Percentiles rank a stretch among this genome's conserved stretches.
Conservation (phyloP, 1,139 yeast genomes). For the Kluyveromyces sp. region DNA sequence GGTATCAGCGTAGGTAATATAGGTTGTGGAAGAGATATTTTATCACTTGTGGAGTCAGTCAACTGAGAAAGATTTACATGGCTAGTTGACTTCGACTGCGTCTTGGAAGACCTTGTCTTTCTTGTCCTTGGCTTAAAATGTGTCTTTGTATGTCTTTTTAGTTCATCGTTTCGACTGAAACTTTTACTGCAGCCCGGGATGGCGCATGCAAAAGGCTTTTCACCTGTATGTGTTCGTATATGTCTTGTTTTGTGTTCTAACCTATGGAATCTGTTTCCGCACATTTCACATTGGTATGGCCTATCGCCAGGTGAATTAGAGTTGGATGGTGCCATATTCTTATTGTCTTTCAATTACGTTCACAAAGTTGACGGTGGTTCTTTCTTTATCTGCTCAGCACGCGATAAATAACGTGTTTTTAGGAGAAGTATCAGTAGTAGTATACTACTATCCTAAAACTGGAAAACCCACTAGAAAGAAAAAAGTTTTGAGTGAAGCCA, state of each 20-base stretch:
- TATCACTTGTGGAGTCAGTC: neutral
- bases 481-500: too few species aligned
- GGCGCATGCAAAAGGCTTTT: conserved; percentile 83
- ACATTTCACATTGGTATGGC: conserved; percentile 87
- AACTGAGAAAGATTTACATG: neutral
- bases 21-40: neutral
- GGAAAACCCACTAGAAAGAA: too few species aligned
- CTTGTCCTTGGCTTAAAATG: conserved; percentile 36
- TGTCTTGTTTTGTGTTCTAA: conserved; percentile 93
- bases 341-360: neutral
- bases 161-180: conserved; percentile 82
- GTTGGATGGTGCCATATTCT: neutral
- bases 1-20: neutral
- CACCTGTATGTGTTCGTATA: conserved; percentile 92
- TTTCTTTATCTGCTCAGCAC: too few species aligned
- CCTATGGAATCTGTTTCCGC: conserved; percentile 87
- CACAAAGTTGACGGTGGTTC: too few species aligned
- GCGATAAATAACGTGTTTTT: too few species aligned
- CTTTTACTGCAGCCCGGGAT: conserved; percentile 83
- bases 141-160: conserved; percentile 81
- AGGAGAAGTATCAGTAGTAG: too few species aligned
- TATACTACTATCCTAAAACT: too few species aligned
- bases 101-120: conserved; percentile 9
- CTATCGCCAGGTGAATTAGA: conserved; percentile 14
- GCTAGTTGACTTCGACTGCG: neutral